A percentile compares a stretch with the other conserved stretches of the same genome.
These are phyloP conservation scores for Plasmopara muralis DNA, from an alignment of 352 stramenopile genomes.

Conservation along the genomic window DNA sequence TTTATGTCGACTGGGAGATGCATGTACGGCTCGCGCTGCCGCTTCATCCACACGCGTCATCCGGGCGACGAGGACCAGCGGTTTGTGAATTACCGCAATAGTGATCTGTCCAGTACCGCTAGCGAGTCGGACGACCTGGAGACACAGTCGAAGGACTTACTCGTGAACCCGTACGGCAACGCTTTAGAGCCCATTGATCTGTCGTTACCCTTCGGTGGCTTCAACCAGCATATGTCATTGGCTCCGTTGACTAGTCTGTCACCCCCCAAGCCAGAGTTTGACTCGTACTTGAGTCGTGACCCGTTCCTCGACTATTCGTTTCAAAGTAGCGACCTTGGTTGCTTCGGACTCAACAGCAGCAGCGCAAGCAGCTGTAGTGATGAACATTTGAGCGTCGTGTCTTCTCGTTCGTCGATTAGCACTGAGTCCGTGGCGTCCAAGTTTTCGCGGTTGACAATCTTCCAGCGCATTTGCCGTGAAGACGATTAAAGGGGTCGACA, in stretches of 20 bases:
- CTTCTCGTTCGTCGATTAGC: conserved; percentile 27
- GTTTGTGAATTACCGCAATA: conserved; percentile 26
- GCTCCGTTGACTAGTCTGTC: conserved; percentile 34
- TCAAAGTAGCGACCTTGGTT: conserved; percentile 28
- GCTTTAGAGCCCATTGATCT: conserved; percentile 55
- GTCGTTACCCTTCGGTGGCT: conserved; percentile 52
- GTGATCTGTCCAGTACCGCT: conserved; percentile 44
- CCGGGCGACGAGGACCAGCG: conserved; percentile 31
- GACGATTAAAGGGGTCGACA: conserved; percentile 27
- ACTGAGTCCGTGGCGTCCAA: conserved; percentile 34
- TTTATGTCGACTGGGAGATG: conserved; percentile 80
- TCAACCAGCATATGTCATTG: conserved; percentile 47
- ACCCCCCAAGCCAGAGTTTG: conserved; percentile 24
- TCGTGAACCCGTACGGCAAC: conserved; percentile 65
- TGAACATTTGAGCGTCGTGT: conserved; percentile 31
- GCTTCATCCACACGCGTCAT: conserved; percentile 73
- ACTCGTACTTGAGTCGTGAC: conserved; percentile 39
- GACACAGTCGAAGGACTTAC: conserved; percentile 36
- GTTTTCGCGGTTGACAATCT: conserved; percentile 73
- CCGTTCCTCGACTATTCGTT: conserved; percentile 45
- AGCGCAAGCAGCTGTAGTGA: conserved; percentile 26
- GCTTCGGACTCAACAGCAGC: conserved; percentile 20
- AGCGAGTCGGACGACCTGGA: conserved; percentile 70
- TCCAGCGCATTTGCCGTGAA: conserved; percentile 78
- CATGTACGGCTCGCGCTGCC: conserved; percentile 83